Evolutionary conservation across 2,329 filamentous ascomycete species (phyloP).

Genomic region (Lachnellula arida): DNA sequence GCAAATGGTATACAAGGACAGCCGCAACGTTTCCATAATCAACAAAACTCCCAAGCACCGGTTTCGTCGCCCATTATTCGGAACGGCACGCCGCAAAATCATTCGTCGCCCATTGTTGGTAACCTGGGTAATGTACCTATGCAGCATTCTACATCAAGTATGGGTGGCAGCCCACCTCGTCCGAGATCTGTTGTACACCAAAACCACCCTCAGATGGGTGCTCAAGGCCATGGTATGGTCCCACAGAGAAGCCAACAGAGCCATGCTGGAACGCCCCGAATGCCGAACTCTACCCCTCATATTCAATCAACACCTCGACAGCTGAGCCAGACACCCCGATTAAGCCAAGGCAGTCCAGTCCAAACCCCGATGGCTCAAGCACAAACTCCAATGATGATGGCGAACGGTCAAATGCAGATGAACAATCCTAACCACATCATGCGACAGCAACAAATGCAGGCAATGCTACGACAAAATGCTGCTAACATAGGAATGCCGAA

Average conservation of each 20-base stretch:
- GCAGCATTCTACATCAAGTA: slow-evolving; percentile 62
- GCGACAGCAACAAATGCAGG: slow-evolving; percentile 26
- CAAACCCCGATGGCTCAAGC: slow-evolving; percentile 55
- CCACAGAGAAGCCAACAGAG: slow-evolving; percentile 63
- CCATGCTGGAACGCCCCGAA: slow-evolving; percentile 59
- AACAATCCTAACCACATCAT: slow-evolving; percentile 31
- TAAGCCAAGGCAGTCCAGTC: slow-evolving; percentile 58
- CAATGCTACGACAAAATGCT: slow-evolving; percentile 20
- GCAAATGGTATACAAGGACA: slow-evolving; percentile 35
- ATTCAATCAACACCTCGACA: slow-evolving; percentile 57
- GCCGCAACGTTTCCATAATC: slow-evolving; percentile 38
- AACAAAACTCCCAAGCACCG: slow-evolving; percentile 52
- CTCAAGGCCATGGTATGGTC: slow-evolving; percentile 59
- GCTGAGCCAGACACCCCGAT: slow-evolving; percentile 55
- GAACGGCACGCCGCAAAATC: slow-evolving; percentile 59
- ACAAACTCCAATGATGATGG: slow-evolving; percentile 52
- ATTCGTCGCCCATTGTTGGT: slow-evolving; percentile 62
- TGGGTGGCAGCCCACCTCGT: slow-evolving; percentile 63
- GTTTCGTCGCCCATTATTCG: slow-evolving; percentile 64
- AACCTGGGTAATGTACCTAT: slow-evolving; percentile 45
- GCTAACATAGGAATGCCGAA: slow-evolving; percentile 33
- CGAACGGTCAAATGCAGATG: slow-evolving; percentile 33
- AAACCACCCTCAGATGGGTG: slow-evolving; percentile 51
- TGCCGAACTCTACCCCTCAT: slow-evolving; percentile 57
- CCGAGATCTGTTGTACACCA: slow-evolving; percentile 61